phyloP scores from a whole-genome alignment of 2,329 filamentous ascomycete species.

The Penicillium sp. region DNA sequence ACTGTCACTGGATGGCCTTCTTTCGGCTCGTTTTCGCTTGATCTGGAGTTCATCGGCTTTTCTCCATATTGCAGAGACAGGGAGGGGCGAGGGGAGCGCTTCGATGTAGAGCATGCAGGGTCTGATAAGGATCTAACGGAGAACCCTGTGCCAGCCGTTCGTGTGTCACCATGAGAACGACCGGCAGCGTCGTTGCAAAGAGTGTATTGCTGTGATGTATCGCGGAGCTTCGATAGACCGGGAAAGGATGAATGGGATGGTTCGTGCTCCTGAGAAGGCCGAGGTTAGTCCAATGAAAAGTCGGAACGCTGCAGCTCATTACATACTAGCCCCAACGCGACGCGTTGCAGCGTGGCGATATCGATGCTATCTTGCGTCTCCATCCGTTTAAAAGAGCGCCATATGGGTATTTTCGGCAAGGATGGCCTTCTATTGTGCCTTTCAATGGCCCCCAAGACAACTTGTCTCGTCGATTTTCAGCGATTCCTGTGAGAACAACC shows the following conservation, averaged over 20 bases:
- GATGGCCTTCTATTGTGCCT: not conserved
- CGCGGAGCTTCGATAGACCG: conserved; percentile 9
- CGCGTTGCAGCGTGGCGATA: conserved; percentile 38
- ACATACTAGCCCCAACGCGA: conserved; percentile 41
- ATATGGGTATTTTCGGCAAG: not conserved
- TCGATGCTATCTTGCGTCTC: conserved; percentile 42
- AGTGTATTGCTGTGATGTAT: conserved; percentile 1
- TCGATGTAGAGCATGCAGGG: conserved; percentile 8
- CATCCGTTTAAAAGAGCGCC: conserved; percentile 20
- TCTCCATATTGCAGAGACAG: conserved; percentile 19
- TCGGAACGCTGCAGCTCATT: conserved; percentile 26
- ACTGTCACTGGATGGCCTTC: conserved; percentile 16
- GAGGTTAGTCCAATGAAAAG: conserved; percentile 29
- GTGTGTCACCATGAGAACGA: conserved; percentile 7
- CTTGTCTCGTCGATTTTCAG: not conserved
- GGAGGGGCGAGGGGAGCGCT: conserved; percentile 2
- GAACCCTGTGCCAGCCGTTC: conserved; percentile 6
- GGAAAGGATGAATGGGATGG: conserved; percentile 23
- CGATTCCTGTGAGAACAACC: not conserved
- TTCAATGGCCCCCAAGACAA: not conserved
- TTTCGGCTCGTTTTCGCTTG: conserved; percentile 13
- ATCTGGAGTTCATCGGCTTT: conserved; percentile 11
- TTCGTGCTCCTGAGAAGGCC: conserved; percentile 29
- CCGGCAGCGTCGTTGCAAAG: not conserved
- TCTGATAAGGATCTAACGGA: conserved; percentile 11